phyloP scores from a whole-genome alignment of 768 basidiomycete genomes.

The Trametes cingulata region DNA sequence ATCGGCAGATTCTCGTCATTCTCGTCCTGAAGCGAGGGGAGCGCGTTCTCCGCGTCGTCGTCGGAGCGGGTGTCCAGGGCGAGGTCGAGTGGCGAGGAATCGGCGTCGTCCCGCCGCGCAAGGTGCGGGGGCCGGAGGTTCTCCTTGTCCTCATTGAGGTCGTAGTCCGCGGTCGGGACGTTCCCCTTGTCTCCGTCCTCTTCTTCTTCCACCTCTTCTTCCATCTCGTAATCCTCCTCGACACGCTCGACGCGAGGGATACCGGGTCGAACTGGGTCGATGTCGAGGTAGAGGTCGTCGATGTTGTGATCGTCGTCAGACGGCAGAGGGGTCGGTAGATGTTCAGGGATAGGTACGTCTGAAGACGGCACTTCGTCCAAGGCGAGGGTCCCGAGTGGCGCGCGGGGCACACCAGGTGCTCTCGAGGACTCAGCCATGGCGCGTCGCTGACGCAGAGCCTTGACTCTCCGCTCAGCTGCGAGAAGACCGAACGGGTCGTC shows the following conservation, averaged over 20 bases:
- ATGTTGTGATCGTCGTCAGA: conserved; percentile 25
- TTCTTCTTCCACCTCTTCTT: not conserved
- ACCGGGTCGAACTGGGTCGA: conserved; percentile 9
- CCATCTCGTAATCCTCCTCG: conserved; percentile 1
- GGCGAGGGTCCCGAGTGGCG: conserved; percentile 25
- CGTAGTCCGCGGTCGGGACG: conserved; percentile 12
- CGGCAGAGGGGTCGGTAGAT: conserved; percentile 26
- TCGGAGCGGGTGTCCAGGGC: not conserved
- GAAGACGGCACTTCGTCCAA: conserved; percentile 17
- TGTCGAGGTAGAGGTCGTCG: conserved; percentile 29
- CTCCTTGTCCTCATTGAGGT: conserved; percentile 16
- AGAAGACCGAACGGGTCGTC: conserved; percentile 34
- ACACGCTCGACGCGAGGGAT: not conserved
- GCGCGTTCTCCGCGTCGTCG: conserved; percentile 1
- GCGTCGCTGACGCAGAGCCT: conserved; percentile 18
- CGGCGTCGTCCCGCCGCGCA: not conserved
- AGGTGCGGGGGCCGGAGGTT: conserved; percentile 11
- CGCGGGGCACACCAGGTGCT: conserved; percentile 11
- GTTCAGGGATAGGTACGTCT: conserved; percentile 12
- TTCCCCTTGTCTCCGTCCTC: conserved; percentile 27
- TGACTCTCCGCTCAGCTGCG: conserved; percentile 28
- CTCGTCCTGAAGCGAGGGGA: not conserved
- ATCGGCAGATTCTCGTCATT: not conserved
- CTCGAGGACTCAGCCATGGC: not conserved
- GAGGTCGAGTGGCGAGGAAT: conserved; percentile 2